These are phyloP conservation scores for Dioscorea zingiberensis DNA, from an alignment of 106 monocot genomes.

Conservation along the genomic window DNA sequence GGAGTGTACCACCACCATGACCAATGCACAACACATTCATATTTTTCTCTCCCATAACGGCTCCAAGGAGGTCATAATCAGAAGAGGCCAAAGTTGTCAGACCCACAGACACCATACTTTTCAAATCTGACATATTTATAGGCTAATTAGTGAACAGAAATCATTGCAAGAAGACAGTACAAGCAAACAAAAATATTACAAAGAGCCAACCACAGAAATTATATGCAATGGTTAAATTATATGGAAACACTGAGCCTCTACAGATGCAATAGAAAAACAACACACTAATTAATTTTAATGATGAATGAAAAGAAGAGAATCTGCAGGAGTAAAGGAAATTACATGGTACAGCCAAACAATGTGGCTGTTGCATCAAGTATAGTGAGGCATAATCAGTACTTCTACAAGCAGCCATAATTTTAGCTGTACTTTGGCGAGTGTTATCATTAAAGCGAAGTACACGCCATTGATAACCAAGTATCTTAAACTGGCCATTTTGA, in stretches of 20 bases:
- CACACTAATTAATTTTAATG: no score
- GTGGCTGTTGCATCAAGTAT: conserved; percentile 83
- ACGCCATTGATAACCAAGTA: conserved; percentile 97
- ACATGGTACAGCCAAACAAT: conserved; percentile 94
- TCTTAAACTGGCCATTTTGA: conserved; percentile 34
- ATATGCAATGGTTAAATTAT: no score
- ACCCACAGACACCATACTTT: conserved; percentile 85
- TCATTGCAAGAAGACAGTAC: not conserved
- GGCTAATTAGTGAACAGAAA: not conserved
- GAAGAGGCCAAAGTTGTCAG: conserved; percentile 65
- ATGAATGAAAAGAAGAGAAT: no score
- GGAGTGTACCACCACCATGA: conserved; percentile 88
- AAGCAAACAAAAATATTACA: no score
- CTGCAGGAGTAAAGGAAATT: conserved; percentile 13
- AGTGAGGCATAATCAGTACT: conserved; percentile 47
- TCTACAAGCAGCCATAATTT: conserved; percentile 76
- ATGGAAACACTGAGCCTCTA: no score
- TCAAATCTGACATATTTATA: conserved; percentile 55
- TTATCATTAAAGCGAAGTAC: conserved; percentile 78
- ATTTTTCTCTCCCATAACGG: conserved; percentile 44
- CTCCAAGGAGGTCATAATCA: conserved; percentile 50
- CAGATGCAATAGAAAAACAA: no score
- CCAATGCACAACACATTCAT: conserved; percentile 87
- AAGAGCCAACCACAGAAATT: no score
- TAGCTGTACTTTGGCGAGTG: conserved; percentile 85